Conservation (phyloP, 345 rosid genomes). For the Firmiana major region DNA sequence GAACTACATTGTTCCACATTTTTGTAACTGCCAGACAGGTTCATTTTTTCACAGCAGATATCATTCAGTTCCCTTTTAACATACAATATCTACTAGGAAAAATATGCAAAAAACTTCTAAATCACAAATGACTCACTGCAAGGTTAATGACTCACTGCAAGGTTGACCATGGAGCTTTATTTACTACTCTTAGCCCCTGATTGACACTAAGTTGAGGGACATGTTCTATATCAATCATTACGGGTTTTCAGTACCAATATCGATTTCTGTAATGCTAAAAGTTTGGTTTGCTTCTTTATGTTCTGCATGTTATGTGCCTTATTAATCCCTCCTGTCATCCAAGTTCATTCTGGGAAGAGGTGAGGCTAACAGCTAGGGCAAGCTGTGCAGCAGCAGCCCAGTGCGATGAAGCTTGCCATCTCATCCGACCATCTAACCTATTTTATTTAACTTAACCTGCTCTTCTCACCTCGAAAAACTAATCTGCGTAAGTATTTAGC, state of each 20-base stretch:
- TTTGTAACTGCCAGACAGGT: neutral
- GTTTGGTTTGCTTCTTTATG: neutral
- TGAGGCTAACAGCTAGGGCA: slow-evolving; percentile 49
- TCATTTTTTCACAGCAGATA: too few relatives aligned
- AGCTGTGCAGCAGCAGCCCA: slow-evolving; percentile 56
- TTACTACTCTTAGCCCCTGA: neutral
- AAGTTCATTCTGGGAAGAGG: slow-evolving; percentile 47
- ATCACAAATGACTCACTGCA: neutral
- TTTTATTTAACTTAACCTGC: slow-evolving; percentile 10
- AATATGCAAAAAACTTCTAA: neutral
- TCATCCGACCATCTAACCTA: slow-evolving; percentile 13
- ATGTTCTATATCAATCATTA: neutral
- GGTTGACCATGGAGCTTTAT: neutral
- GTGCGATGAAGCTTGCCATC: slow-evolving; percentile 47
- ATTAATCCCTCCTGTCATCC: neutral
- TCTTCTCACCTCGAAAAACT: slow-evolving; percentile 39
- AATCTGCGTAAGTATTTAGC: slow-evolving; percentile 61
- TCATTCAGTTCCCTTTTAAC: too few relatives aligned
- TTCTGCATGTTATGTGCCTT: neutral
- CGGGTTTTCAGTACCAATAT: neutral
- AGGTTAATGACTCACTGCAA: neutral
- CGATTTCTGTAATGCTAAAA: too few relatives aligned
- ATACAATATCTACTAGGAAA: neutral
- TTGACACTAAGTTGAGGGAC: neutral
- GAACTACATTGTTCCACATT: neutral